phyloP scores from a whole-genome alignment of 257 asterid species.

The Solanum piurae region DNA sequence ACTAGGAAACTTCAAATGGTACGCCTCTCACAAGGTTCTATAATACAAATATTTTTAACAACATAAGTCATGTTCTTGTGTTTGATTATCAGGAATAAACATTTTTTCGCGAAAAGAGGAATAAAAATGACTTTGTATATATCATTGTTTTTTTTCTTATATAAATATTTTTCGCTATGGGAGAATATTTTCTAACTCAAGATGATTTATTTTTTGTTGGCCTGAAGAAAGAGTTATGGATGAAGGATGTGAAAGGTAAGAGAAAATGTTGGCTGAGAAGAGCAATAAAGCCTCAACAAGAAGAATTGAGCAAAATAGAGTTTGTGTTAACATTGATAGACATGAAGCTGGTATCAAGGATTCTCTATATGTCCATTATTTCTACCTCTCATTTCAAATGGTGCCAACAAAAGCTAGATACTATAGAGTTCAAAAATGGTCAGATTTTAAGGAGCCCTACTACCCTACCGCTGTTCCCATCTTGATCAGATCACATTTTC shows the following conservation, averaged over 20 bases:
- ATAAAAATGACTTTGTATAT: background rate
- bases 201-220: background rate
- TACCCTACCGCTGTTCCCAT: slow-evolving; percentile 24
- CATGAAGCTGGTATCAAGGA: slow-evolving; percentile 30
- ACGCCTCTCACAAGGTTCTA: background rate
- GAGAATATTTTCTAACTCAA: background rate
- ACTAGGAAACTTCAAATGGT: slow-evolving; percentile 34
- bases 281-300: slow-evolving; percentile 5
- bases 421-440: slow-evolving; percentile 22
- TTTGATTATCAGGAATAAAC: background rate
- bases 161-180: background rate
- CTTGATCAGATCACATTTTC: background rate
- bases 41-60: background rate
- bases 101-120: background rate
- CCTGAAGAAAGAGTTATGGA: slow-evolving; percentile 25
- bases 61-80: background rate
- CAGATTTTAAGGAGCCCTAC: slow-evolving; percentile 14
- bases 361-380: slow-evolving; percentile 29
- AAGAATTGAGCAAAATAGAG: slow-evolving; percentile 14
- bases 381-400: slow-evolving; percentile 38
- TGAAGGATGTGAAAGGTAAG: slow-evolving; percentile 36
- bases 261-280: slow-evolving; percentile 37
- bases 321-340: slow-evolving; percentile 28
- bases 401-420: slow-evolving; percentile 46
- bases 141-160: background rate